A percentile compares a stretch with the other conserved stretches of the same genome.
Conservation (phyloP, 169 alveolate genomes). For the Cystoisospora suis region DNA sequence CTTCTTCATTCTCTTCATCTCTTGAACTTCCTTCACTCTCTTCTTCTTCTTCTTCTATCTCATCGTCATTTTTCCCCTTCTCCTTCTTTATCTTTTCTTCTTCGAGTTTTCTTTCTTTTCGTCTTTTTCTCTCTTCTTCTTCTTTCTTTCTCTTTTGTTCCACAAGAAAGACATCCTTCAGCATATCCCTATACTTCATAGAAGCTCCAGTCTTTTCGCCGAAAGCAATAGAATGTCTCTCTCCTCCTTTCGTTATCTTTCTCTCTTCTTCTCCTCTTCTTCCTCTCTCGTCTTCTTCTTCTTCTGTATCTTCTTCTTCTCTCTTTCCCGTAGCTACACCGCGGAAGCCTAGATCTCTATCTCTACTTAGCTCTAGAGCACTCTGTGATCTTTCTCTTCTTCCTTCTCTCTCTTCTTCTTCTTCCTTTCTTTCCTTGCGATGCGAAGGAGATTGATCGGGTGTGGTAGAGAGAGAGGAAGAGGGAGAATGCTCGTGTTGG, state of each 20-base stretch:
- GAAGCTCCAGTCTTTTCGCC: too few species aligned
- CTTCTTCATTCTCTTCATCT: not conserved
- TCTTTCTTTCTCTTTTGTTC: not conserved
- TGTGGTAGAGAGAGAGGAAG: not conserved
- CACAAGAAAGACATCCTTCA: not conserved
- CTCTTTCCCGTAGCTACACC: not conserved
- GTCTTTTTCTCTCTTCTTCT: not conserved
- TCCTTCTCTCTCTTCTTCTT: not conserved
- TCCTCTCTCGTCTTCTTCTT: not conserved
- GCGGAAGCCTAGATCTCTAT: too few species aligned
- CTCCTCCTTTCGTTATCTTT: too few species aligned
- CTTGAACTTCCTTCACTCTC: not conserved
- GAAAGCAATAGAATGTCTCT: too few species aligned
- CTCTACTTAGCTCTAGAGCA: not conserved
- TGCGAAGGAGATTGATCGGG: not conserved
- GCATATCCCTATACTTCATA: not conserved
- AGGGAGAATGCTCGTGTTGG: not conserved
- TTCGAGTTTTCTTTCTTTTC: not conserved
- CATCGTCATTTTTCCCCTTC: not conserved
- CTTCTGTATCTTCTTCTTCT: not conserved
- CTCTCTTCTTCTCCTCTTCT: too few species aligned
- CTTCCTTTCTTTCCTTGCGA: not conserved
- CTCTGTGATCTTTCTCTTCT: not conserved
- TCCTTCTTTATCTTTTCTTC: not conserved
- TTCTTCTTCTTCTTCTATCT: not conserved